Evolutionary conservation across 108 stramenopile species (phyloP), one percentile per base, ranked within the genome.

Genomic region (Skeletonema costatum): DNA sequence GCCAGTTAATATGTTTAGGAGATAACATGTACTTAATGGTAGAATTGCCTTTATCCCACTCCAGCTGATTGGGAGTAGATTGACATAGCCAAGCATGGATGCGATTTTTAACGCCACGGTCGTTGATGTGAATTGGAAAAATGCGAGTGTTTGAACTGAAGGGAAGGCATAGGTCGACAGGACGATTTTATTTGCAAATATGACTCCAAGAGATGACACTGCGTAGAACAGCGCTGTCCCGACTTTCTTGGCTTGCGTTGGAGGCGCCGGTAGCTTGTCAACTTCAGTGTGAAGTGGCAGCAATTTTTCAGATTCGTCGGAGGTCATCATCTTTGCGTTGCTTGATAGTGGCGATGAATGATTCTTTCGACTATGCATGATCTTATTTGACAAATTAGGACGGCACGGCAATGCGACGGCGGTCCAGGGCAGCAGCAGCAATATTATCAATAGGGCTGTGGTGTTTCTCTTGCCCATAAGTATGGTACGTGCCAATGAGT

Each of bases 1-100:
- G 5, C 90, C 90, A 25, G 82, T 88, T 12, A 91, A 38, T 44
- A 90, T 88, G 62, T 91, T 88, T 30, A 84, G 71, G 14, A 90
- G 66, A 51, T 88, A 91, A 4, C 89, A 75, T n/a, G 89, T 65
- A 48, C 85, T 86, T 21, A 91, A 59, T 10, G 90, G 90, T 46
- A 74, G 31, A 9, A 88, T 74, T 30, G 83, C 78, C 32, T 69
- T 41, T 17, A 87, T 58, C 0, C 81, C 86, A 10, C 60, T 36
- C 44, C 51, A 33, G 12, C 46, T 73, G 11, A 82, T 58, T 39
- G 75, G 73, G 6, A 83, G 66, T 3, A 87, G 44, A n/a, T 79
- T 39, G 31, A 87, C 60, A 29, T 60, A 73, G 17, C 84, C 84
- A 68, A 83, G 32, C 11, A 44, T 17, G 7, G 63, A 66, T 12